Conservation (phyloP, 768 basidiomycete genomes). For the Royoungia palumana region DNA sequence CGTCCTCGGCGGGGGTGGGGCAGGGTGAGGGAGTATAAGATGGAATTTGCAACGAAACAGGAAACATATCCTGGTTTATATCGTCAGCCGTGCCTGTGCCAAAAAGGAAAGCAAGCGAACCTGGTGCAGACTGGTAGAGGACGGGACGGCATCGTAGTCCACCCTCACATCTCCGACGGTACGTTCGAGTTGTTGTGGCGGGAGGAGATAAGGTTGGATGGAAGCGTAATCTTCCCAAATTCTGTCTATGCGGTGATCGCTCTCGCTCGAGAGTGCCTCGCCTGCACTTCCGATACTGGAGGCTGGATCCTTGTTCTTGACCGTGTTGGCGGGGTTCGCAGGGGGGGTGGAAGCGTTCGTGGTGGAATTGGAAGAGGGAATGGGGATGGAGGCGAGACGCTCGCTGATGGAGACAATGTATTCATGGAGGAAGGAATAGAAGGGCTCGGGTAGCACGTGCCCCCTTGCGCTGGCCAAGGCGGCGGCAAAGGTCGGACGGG, state of each 20-base stretch:
- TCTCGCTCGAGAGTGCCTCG: constrained; percentile 63
- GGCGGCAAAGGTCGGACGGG: constrained; percentile 79
- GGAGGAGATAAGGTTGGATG: constrained; percentile 64
- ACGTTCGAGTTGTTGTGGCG: constrained; percentile 42
- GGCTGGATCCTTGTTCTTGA: constrained; percentile 17
- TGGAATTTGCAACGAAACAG: constrained; percentile 66
- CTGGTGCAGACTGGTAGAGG: constrained; percentile 58
- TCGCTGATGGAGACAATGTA: constrained; percentile 83
- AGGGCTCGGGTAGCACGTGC: constrained; percentile 84
- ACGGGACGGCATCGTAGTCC: constrained; percentile 41
- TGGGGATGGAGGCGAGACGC: constrained; percentile 46
- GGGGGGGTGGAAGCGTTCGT: constrained; percentile 30
- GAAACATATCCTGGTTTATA: constrained; percentile 62
- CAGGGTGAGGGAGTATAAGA: constrained; percentile 40
- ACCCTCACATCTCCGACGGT: constrained; percentile 53
- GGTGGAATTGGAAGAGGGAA: constrained; percentile 32
- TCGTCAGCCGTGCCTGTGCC: background rate
- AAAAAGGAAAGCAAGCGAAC: constrained; percentile 31
- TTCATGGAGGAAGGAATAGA: constrained; percentile 92
- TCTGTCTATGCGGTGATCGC: constrained; percentile 80
- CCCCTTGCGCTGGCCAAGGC: constrained; percentile 73
- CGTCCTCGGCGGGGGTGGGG: constrained; percentile 71
- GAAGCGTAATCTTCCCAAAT: constrained; percentile 87
- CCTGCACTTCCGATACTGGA: constrained; percentile 21
- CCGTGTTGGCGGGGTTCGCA: constrained; percentile 27